Percentiles rank a stretch among this genome's conserved stretches.
Conservation (phyloP, 2,329 filamentous ascomycete genomes). For the Pestalotiopsis sp. region DNA sequence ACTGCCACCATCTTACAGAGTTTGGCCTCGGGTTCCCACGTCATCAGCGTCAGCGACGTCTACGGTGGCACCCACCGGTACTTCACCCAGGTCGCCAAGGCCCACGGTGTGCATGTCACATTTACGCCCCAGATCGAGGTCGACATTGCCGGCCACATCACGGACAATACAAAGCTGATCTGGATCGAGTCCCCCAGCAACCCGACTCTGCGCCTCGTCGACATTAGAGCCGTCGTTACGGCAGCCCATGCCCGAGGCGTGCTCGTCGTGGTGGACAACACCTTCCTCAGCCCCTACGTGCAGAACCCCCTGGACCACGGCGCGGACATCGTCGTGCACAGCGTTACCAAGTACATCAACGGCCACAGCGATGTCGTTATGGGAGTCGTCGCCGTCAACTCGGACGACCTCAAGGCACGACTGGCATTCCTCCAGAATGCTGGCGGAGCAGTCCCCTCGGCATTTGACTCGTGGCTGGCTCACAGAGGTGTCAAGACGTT, state of each 20-base stretch:
- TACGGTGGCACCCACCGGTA: constrained; percentile 98
- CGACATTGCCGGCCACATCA: constrained; percentile 84
- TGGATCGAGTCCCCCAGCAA: constrained; percentile 98
- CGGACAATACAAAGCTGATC: constrained; percentile 85
- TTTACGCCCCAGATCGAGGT: constrained; percentile 93
- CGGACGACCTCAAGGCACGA: constrained; percentile 73
- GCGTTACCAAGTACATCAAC: constrained; percentile 99
- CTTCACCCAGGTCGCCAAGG: constrained; percentile 96
- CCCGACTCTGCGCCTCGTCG: constrained; percentile 88
- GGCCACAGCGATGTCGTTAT: constrained; percentile 96
- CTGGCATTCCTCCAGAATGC: constrained; percentile 95
- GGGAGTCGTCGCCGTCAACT: constrained; percentile 96
- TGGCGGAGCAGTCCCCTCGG: constrained; percentile 89
- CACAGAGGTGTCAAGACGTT: constrained; percentile 97
- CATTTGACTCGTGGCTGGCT: constrained; percentile 98
- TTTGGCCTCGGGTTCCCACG: constrained; percentile 86
- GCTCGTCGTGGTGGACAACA: constrained; percentile 98
- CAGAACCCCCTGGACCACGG: constrained; percentile 96
- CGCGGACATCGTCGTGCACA: constrained; percentile 95
- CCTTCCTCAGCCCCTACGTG: constrained; percentile 93
- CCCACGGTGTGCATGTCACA: constrained; percentile 91
- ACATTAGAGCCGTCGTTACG: constrained; percentile 83
- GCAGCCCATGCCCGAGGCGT: constrained; percentile 87
- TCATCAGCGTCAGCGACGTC: constrained; percentile 95
- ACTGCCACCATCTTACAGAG: constrained; percentile 94